Conservation (phyloP, 208 protist species). For the Trypanosoma caninum region DNA sequence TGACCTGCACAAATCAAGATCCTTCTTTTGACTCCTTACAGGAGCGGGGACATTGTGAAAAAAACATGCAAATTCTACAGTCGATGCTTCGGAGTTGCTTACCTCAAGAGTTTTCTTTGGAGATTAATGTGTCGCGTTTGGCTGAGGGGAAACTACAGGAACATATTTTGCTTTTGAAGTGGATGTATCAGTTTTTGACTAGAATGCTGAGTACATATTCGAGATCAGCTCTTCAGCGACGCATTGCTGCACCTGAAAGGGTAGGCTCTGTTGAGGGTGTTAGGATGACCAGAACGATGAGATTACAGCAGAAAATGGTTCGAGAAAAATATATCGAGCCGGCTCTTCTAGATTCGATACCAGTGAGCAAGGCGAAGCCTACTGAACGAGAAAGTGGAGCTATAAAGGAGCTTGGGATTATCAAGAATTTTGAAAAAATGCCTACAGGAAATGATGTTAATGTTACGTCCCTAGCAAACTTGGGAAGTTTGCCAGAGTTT, state of each 20-base stretch:
- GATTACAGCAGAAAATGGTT: slow-evolving; percentile 23
- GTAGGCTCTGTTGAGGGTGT: slow-evolving; percentile 23
- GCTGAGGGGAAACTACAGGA: slow-evolving; percentile 78
- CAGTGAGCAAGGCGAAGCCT: neutral
- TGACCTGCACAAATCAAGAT: slow-evolving; percentile 60
- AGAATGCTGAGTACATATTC: slow-evolving; percentile 73
- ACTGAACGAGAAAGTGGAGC: neutral
- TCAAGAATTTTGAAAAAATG: neutral
- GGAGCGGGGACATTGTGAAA: slow-evolving; percentile 40
- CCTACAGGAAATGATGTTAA: neutral
- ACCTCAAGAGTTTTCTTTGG: slow-evolving; percentile 38
- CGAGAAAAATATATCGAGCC: slow-evolving; percentile 7
- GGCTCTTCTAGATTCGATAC: neutral
- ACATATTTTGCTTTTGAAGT: slow-evolving; percentile 70
- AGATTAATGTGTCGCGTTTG: slow-evolving; percentile 58
- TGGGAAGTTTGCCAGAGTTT: neutral
- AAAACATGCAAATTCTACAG: slow-evolving; percentile 72
- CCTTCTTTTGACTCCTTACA: slow-evolving; percentile 46
- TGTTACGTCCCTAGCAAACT: neutral
- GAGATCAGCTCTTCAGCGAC: slow-evolving; percentile 37
- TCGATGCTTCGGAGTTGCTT: slow-evolving; percentile 61
- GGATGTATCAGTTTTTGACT: slow-evolving; percentile 73
- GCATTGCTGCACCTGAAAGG: neutral
- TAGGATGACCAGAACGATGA: slow-evolving; percentile 23
- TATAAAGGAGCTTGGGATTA: neutral